Base-by-base conservation (phyloP, 345 rosid species). In the Linum usitatissimum region DNA sequence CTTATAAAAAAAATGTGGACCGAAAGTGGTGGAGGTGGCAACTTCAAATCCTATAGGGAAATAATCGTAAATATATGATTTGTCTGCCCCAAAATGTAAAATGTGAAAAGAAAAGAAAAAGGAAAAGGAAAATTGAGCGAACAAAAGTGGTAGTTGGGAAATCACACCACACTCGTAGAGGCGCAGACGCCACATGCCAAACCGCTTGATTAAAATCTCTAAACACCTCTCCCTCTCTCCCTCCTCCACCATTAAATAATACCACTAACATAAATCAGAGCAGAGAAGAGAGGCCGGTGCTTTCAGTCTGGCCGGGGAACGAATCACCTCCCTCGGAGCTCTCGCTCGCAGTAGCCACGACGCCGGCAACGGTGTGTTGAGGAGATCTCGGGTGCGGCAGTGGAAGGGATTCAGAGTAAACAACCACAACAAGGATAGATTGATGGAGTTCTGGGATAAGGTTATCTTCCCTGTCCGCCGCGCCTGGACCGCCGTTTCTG, bases 401-500 rank as follows among this genome's bases (percentile, higher is more conserved):
- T 40, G 18, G 13, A 42, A 17, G 49, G 8, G 38, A 69, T 36
- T 34, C 31, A 48, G 53, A 30, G 57, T 49, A 2, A 23, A 23
- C 28, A 23, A 23, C n/a, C n/a, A n/a, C 28, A 23, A 23, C 5
- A 34, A 51, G 3, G 71, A 66, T 49, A 65, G 63, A 62, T 18
- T 64, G 57, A 80, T 79, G 90, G 84, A 85, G 38, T 72, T 38
- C 67, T 80, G 81, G 85, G 75, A 79, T 9, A 77, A 80, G 72
- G 76, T 80, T 74, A 63, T 85, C 65, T 79, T 82, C 64, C 90
- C 87, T 55, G 79, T 80, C 63, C 42, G 80, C 5, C 42, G 76
- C 9, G 75, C 80, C 34, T 82, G 84, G 85, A 30, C 77, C 53
- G 66, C 77, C 53, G 64, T 84, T 61, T 82, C 90, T 31, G 57